phyloP scores from a whole-genome alignment of 805 yeast species.

The Ogataea philodendri region DNA sequence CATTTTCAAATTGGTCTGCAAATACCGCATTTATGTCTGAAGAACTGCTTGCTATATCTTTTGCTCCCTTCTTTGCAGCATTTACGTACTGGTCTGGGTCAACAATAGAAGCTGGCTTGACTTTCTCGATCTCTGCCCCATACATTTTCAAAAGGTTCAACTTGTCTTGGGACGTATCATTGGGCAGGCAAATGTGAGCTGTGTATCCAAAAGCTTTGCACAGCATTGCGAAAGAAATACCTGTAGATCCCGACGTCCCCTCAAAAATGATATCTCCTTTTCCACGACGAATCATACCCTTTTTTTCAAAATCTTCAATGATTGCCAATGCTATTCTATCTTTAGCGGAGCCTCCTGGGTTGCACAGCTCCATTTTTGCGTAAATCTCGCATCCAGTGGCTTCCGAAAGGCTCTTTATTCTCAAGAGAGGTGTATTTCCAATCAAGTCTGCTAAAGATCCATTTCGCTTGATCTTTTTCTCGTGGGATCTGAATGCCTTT shows the following conservation, averaged over 20 bases:
- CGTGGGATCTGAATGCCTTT: background rate
- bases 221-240: conserved; percentile 89
- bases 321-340: conserved; percentile 91
- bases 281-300: conserved; percentile 56
- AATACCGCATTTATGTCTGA: conserved; percentile 65
- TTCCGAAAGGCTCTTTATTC: conserved; percentile 64
- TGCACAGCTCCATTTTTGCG: conserved; percentile 81
- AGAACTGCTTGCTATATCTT: conserved; percentile 40
- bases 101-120: conserved; percentile 91
- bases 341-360: conserved; percentile 96
- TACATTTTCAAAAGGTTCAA: conserved; percentile 63
- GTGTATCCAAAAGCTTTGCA: conserved; percentile 85
- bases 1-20: conserved; percentile 96
- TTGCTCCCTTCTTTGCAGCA: conserved; percentile 70
- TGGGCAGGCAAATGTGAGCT: conserved; percentile 92
- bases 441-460: conserved; percentile 52
- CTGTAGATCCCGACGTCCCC: conserved; percentile 97
- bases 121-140: conserved; percentile 83
- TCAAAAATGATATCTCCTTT: conserved; percentile 79
- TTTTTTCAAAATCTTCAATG: conserved; percentile 61
- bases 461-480: conserved; percentile 17
- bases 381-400: conserved; percentile 78
- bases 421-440: conserved; percentile 87
- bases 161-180: conserved; percentile 87
- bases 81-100: conserved; percentile 93